Evolutionary conservation across 352 stramenopile genomes (phyloP).

Genomic region (Lagenidium giganteum): DNA sequence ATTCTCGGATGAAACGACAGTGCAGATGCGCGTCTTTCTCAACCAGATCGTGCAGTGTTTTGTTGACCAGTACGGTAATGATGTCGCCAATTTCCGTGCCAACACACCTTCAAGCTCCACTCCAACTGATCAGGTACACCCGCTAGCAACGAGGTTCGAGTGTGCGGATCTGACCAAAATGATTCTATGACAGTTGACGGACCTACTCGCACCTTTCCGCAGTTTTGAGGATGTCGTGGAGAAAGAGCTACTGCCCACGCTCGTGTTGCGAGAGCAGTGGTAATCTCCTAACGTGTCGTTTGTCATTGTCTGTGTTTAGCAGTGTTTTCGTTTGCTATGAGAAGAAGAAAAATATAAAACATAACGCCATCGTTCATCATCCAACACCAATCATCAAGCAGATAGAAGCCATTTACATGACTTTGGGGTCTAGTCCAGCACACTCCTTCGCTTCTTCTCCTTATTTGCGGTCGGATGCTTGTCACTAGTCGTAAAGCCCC

Average conservation of each 20-base stretch:
- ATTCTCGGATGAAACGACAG: slow-evolving; percentile 33
- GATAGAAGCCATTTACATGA: slow-evolving; percentile 20
- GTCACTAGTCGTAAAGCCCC: slow-evolving; percentile 74
- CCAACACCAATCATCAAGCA: slow-evolving; percentile 27
- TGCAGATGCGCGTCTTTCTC: slow-evolving; percentile 51
- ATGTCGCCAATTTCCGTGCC: slow-evolving; percentile 40
- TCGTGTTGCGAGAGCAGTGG: too few species aligned
- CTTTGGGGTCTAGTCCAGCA: slow-evolving; percentile 38
- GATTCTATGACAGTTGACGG: slow-evolving; percentile 9
- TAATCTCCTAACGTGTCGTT: too few species aligned
- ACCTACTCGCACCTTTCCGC: slow-evolving; percentile 19
- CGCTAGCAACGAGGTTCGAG: neutral
- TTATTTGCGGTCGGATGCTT: slow-evolving; percentile 27
- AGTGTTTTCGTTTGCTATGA: too few species aligned
- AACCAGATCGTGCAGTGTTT: slow-evolving; percentile 48
- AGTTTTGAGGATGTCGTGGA: slow-evolving; percentile 23
- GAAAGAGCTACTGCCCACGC: slow-evolving; percentile 21
- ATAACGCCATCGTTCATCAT: neutral
- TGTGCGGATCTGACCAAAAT: slow-evolving; percentile 1
- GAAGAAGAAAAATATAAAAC: too few species aligned
- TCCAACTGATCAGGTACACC: neutral
- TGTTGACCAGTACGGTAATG: slow-evolving; percentile 26
- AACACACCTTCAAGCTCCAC: neutral
- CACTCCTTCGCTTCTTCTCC: slow-evolving; percentile 45
- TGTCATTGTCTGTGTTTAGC: too few species aligned